Conservation (phyloP, 1,284 basidiomycete species). For the Moniliella sp. region DNA sequence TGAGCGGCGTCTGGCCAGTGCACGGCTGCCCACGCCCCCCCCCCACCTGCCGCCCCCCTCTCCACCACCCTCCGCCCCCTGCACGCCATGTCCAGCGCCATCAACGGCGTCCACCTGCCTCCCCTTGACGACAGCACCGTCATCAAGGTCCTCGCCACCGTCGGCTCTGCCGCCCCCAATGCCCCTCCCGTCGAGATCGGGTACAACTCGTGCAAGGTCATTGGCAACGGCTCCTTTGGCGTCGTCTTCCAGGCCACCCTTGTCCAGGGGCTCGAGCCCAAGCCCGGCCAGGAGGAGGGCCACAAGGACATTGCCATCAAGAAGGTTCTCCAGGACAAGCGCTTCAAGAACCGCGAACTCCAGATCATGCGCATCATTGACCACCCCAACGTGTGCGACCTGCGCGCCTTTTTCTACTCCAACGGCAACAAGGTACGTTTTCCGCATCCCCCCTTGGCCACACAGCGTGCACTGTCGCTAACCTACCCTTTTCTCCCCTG, state of each 20-base stretch:
- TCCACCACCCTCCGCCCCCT: too few relatives aligned
- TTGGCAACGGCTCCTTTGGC: slow-evolving; percentile 93
- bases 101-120: too few relatives aligned
- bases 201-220: slow-evolving; percentile 93
- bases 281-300: too few relatives aligned
- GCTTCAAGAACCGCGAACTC: slow-evolving; percentile 99
- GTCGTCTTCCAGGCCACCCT: slow-evolving; percentile 66
- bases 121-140: too few relatives aligned
- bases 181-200: slow-evolving; percentile 65
- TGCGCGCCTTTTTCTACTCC: slow-evolving; percentile 95
- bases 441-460: too few relatives aligned
- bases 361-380: slow-evolving; percentile 96
- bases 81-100: too few relatives aligned
- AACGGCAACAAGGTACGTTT: slow-evolving; percentile 77
- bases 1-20: too few relatives aligned
- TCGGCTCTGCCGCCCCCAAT: slow-evolving; percentile 85
- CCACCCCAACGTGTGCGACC: slow-evolving; percentile 92
- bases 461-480: too few relatives aligned
- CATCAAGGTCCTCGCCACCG: slow-evolving; percentile 77
- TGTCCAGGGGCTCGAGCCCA: too few relatives aligned
- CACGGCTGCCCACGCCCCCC: too few relatives aligned
- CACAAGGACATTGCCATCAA: slow-evolving; percentile 91
- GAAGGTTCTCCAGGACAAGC: slow-evolving; percentile 97
- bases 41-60: too few relatives aligned
- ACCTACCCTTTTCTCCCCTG: slow-evolving; percentile 7